Evolutionary conservation across 208 protist genomes (phyloP), one percentile per base, ranked within the genome.

Genomic region (Sergeia podlipaevii): DNA sequence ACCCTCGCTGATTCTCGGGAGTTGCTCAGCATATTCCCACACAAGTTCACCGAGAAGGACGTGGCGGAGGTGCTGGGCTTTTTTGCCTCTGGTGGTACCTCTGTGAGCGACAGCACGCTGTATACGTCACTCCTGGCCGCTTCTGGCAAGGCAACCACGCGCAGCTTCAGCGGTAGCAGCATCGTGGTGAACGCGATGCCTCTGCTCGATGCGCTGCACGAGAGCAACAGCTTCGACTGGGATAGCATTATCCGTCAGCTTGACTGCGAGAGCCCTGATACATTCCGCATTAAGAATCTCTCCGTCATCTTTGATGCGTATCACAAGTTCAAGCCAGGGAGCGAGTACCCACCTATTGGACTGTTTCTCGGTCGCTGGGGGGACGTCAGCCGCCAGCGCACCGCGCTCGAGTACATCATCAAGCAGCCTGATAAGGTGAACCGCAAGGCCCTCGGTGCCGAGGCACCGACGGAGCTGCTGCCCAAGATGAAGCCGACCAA

Each of bases 281-380:
- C 77, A n/a, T 89, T 91, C 57, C 50, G 68, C 36, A 51, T 63
- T 33, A 89, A 89, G 60, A 77, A 83, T 65, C 84, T 95, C 52
- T 76, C 77, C 34, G 80, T 91, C 57, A 80, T 95, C 38, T 88
- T 91, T 49, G 85, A 91, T 30, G 80, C 85, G 24, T 95, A 95
- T 55, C 68, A 85, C 64, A 79, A 77, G 59, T 89, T 88, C 66
- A 89, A 86, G 49, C 45, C 62, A 17, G 74, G 68, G 4, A 37
- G 49, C 13, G 70, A 84, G 54, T 91, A 89, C 64, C 87, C 84
- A n/a, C 67, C 83, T 6, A 56, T 89, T 5, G 51, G 21, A n/a
- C 60, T 90, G 28, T 95, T 95, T 36, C 78, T 95, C 23, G 80
- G 83, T 24, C 66, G 83, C 13, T 95, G 87, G 84, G 71, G 27